A percentile compares a stretch with the other conserved stretches of the same genome.
Conservation (phyloP, 129 eudicot genomes). For the Erigeron canadensis region DNA sequence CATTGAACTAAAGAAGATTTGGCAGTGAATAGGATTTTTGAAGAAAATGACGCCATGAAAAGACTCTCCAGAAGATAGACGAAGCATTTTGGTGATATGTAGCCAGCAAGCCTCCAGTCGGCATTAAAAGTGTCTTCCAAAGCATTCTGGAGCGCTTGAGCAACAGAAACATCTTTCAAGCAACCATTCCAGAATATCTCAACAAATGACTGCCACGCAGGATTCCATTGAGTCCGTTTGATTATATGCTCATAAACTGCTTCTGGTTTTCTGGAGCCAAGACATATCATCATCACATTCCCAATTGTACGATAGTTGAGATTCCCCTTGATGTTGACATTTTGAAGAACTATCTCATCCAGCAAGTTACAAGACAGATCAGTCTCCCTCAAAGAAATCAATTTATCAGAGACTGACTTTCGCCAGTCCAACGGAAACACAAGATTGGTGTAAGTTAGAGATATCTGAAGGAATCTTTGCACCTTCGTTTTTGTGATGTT, state of each 20-base stretch:
- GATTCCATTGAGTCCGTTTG: constrained; percentile 2
- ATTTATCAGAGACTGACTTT: constrained; percentile 22
- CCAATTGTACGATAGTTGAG: constrained; percentile 50
- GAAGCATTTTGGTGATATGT: constrained; percentile 38
- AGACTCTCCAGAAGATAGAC: constrained; percentile 41
- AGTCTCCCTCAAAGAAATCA: constrained; percentile 38
- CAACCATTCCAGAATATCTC: constrained; percentile 6
- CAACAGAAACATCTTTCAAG: neutral
- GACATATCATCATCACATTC: constrained; percentile 35
- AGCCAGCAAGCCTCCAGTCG: constrained; percentile 25
- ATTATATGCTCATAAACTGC: constrained; percentile 9
- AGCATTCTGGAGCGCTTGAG: constrained; percentile 22
- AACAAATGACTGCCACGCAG: constrained; percentile 34
- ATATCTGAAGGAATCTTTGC: constrained; percentile 17
- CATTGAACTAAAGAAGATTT: constrained; percentile 60
- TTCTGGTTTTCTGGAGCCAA: constrained; percentile 33
- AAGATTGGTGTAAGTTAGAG: constrained; percentile 19
- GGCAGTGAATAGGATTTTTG: constrained; percentile 31
- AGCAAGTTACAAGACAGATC: constrained; percentile 36
- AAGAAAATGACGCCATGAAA: constrained; percentile 16
- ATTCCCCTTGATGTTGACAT: constrained; percentile 6
- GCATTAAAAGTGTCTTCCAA: constrained; percentile 37
- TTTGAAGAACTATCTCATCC: constrained; percentile 31
- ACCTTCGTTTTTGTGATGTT: constrained; percentile 15
- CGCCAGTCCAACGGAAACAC: constrained; percentile 53